Base-by-base conservation (phyloP, 768 basidiomycete genomes). In the Phanerochaete sordida region DNA sequence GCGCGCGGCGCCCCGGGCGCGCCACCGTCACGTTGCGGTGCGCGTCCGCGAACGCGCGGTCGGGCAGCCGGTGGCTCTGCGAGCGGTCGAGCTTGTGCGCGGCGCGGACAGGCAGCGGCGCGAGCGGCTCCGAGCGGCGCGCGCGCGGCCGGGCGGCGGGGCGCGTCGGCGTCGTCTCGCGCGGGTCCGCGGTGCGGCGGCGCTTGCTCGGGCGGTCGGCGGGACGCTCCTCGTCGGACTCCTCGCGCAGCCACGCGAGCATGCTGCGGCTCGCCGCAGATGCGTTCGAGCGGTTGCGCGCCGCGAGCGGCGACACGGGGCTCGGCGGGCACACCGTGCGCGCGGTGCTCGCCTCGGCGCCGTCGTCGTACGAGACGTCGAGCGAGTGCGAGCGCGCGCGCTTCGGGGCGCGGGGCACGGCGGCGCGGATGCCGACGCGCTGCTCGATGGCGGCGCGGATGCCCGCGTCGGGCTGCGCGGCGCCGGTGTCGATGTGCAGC, bases 401-500 rank as follows among this genome's bases (percentile, higher is more conserved):
- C 50, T 43, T 43, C 8, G 39, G 11, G 39, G 39, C 39, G 39
- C 11, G 11, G 39, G 4, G 11, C 11, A 16, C 19, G 8, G 39
- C 39, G 8, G 39, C 4, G 27, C 75, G 70, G 24, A 90, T 78
- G 2, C 87, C 88, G 49, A 88, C 85, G 46, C 89, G 57, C 39
- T 78, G 72, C 66, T 89, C 87, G 59, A 91, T 82, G 9, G 76
- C 76, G 56, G 73, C 70, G 37, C 83, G 80, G 57, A 91, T 82
- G 52, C 76, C 74, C 12, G 69, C 68, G 37, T 77, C 76, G 13
- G 75, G 66, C 63, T 78, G 72, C 12, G 65, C 62, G n/a, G 74
- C 73, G 43, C 71, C 67, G 2, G 75, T 69, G 56, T 79, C 76
- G 56, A 90, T 87, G 23, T 74, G 77, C 65, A 85, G 68, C 0